Base-by-base conservation (phyloP, 495 filamentous ascomycete genomes). In the Lasiosphaeria hispida region DNA sequence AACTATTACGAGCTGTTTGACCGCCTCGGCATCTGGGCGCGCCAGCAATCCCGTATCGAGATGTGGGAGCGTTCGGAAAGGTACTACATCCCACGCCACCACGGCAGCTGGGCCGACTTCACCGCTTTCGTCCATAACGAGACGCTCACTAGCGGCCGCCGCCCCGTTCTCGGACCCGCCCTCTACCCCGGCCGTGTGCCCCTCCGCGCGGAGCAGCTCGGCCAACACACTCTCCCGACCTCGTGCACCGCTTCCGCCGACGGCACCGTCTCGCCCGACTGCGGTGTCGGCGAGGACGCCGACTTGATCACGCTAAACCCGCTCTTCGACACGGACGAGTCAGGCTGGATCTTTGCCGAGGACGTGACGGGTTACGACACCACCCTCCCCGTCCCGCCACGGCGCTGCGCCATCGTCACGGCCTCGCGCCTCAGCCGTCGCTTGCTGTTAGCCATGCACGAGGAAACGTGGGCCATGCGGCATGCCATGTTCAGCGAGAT, bases 291-390 rank as follows among this genome's bases (percentile, higher is more conserved):
- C 55, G 94, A 97, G 74, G 88, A 92, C 40, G 93, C 94, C 2
- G 94, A 98, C 72, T 81, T 98, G 45, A 92, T 98, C 60, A 92
- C 90, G 4, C 87, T 98, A 71, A 97, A 96, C 69, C 94, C 94
- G 2, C 78, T 98, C 17, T 97, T 96, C 70, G 88, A 98, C 70
- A 87, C 91, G 0, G 85, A 89, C 15, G 81, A 84, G 40, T 96
- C 92, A 0, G 90, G 86, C 55, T 98, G 94, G 94, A 76, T 91
- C 13, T 91, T 96, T 36, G 77, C 83, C 0, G 79, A 87, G 52
- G 94, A 97, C 69, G 84, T 91, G 11, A 94, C 92, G 0, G 94
- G 94, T 19, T 98, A 96, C 70, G 86, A 88, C 67, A 78, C 66
- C 19, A 75, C 80, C 10, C 59, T 66, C 4, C 79, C 82, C n/a